Base-by-base conservation (phyloP, 345 rosid genomes). In the Eucalyptus cloeziana region DNA sequence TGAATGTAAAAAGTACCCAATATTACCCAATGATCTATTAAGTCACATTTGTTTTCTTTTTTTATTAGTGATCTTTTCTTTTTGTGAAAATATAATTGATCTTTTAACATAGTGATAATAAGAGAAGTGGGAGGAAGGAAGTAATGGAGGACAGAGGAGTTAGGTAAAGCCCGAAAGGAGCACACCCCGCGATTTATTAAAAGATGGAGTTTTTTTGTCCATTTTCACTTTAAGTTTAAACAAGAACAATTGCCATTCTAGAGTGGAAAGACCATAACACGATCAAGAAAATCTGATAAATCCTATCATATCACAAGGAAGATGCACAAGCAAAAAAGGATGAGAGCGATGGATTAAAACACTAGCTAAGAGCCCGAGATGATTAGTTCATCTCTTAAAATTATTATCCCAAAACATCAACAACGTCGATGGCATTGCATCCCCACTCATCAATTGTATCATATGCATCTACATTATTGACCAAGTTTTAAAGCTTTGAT, bases 401-500 rank as follows among this genome's bases (percentile, higher is more conserved):
- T n/a, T 14, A 64, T n/a, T 64, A 64, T 64, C 19, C 17, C 37
- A 64, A n/a, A 64, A 64, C 21, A 64, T n/a, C 10, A 64, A n/a
- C 10, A 7, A 7, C 3, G 19, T 64, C 2, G 2, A 7, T 64
- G 0, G 5, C 11, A 15, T 5, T 64, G 10, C 76, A 64, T 15
- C 17, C 69, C 69, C 15, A 6, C 31, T 13, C 1, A 30, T 62
- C 31, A 13, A 62, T 30, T 13, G 31, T 30, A 27, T 62, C 33
- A 62, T 62, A 5, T 62, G 33, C 33, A 62, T 30, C 4, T 62
- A 13, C 15, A 62, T 62, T 62, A 22, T 5, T 19, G 25, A 67
- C 22, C 40, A 7, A 8, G 5, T 67, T 67, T 10, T 31, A 8
- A 31, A 4, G 40, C 40, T 4, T 40, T 11, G 79, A 31, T 15